Evolutionary conservation across 768 basidiomycete species (phyloP), one percentile per base, ranked within the genome.

Genomic region (Phanerochaete carnosa): DNA sequence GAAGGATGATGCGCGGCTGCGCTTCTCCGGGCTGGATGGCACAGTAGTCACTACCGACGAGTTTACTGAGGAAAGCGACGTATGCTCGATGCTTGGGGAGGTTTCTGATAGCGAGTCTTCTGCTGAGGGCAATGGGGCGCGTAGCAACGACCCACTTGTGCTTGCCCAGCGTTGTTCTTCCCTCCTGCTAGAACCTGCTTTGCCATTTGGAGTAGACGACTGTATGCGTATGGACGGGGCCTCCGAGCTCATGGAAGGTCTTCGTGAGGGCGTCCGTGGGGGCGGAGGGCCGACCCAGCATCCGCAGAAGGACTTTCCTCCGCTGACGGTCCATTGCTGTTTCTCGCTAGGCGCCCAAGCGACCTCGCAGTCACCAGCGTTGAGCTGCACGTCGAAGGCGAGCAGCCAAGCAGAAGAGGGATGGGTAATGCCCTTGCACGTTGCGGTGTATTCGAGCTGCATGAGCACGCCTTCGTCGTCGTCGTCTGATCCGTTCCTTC

Each of bases 351-450:
- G 73, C 6, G 82, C 79, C 91, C 91, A 94, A 16, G 78, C 72
- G 23, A 90, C 79, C 59, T 90, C 87, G 25, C 85, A 87, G 28
- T 84, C 84, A 66, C 86, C 87, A 9, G 83, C 80, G 62, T 87
- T 85, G 13, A 94, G 77, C 12, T 82, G 81, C 32, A 91, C 80
- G 66, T 93, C 91, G 79, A 93, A 75, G 11, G 90, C 92, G 22
- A 94, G 77, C 66, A 91, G 76, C 2, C 89, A 92, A 2, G 92
- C 92, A 4, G 37, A 92, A 90, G 1, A 90, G 43, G 90, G 86
- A 67, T 86, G 92, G 88, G 89, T 93, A 46, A 93, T 75, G 13
- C 88, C 88, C 62, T 83, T 86, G 72, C 90, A 92, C 2, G 83
- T 81, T 39, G 82, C 90, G 62, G 84, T 86, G 69, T 90, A 92